These are phyloP conservation scores for Plasmodium coatneyi DNA, from an alignment of 169 alveolate genomes.

Conservation along the genomic window DNA sequence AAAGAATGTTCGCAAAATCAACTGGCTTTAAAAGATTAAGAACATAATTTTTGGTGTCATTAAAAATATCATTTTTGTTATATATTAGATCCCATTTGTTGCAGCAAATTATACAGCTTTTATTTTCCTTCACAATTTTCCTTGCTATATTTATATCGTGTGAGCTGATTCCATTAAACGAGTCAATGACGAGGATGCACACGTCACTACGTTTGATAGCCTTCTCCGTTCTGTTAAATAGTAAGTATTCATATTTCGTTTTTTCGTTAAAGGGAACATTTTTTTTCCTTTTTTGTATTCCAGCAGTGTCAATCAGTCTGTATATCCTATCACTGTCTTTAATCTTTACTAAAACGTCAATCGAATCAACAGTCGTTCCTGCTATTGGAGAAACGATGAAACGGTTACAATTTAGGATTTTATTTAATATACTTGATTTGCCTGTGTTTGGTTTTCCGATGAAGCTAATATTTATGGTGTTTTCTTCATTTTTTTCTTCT, in stretches of 20 bases:
- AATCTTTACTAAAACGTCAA: conserved; percentile 76
- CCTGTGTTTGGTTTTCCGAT: conserved; percentile 84
- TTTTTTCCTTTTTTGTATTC: conserved; percentile 66
- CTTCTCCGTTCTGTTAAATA: conserved; percentile 49
- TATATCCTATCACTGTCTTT: conserved; percentile 63
- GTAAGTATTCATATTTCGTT: conserved; percentile 59
- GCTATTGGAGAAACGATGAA: conserved; percentile 85
- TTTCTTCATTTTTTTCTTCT: conserved; percentile 64
- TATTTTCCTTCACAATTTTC: conserved; percentile 78
- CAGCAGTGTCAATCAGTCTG: conserved; percentile 74
- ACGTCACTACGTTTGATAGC: conserved; percentile 84
- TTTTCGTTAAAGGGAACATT: conserved; percentile 50
- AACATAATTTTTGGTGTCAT: conserved; percentile 81
- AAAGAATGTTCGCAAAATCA: conserved; percentile 80
- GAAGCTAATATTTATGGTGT: conserved; percentile 6
- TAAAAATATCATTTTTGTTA: conserved; percentile 81
- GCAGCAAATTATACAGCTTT: conserved; percentile 83
- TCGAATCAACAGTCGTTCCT: conserved; percentile 86
- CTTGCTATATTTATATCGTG: conserved; percentile 84
- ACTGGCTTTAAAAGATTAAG: conserved; percentile 80
- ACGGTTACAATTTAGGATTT: conserved; percentile 77
- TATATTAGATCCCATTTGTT: conserved; percentile 86
- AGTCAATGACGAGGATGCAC: conserved; percentile 83
- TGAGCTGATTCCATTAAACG: conserved; percentile 83
- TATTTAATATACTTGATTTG: conserved; percentile 80